Evolutionary conservation across 768 basidiomycete genomes (phyloP).

Genomic region (Phylloporus arenicola): DNA sequence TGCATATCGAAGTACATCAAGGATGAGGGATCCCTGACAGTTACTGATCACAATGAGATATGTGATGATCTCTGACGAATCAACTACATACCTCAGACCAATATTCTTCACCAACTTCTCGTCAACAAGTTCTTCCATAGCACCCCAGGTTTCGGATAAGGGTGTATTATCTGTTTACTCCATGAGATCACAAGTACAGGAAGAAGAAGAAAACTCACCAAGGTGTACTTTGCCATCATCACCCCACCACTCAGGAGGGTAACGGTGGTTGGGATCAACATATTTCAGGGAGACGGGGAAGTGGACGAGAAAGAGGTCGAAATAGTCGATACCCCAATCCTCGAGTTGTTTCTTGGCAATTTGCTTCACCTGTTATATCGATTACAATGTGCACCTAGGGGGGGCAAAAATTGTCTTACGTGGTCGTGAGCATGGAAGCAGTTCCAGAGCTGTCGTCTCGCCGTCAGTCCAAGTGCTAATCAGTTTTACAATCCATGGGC

Average conservation of each 20-base stretch:
- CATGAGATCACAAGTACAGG: background rate
- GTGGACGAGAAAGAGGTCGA: conserved; percentile 77
- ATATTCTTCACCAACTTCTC: conserved; percentile 70
- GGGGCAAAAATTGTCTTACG: conserved; percentile 35
- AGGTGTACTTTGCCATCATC: conserved; percentile 66
- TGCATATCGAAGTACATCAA: conserved; percentile 77
- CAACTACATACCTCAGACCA: conserved; percentile 53
- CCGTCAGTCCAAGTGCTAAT: conserved; percentile 4
- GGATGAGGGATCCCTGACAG: conserved; percentile 62
- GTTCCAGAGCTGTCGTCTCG: conserved; percentile 68
- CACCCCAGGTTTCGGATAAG: conserved; percentile 78
- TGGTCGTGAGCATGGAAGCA: conserved; percentile 79
- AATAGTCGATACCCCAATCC: conserved; percentile 82
- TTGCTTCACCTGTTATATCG: conserved; percentile 43
- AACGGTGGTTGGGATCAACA: conserved; percentile 68
- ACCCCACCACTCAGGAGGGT: conserved; percentile 80
- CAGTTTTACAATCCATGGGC: background rate
- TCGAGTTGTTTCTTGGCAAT: conserved; percentile 59
- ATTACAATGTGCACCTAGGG: background rate
- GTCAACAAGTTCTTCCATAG: conserved; percentile 76
- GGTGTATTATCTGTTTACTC: conserved; percentile 50
- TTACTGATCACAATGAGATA: conserved; percentile 44
- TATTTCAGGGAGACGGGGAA: conserved; percentile 82
- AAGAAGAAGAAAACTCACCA: conserved; percentile 35
- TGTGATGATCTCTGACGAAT: background rate